Evolutionary conservation across 2,329 filamentous ascomycete genomes (phyloP).

Genomic region (Phaeophleospora eucalypticola): DNA sequence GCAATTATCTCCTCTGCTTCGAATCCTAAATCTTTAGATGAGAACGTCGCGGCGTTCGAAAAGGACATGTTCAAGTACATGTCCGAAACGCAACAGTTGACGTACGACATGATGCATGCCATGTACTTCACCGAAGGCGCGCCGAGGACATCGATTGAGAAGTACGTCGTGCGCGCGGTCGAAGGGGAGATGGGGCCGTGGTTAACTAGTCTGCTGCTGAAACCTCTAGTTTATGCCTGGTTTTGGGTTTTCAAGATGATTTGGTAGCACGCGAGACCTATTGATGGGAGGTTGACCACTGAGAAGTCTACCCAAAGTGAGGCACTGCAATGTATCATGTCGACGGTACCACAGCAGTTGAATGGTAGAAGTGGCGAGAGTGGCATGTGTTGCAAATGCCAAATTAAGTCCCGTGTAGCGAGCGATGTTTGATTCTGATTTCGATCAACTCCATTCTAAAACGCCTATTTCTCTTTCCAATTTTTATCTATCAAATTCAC

Average conservation of each 20-base stretch:
- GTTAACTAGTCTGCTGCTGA: slow-evolving; percentile 16
- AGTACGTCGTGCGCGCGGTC: slow-evolving; percentile 26
- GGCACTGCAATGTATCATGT: too few species aligned
- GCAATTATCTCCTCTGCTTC: slow-evolving; percentile 30
- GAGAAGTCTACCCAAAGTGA: too few species aligned
- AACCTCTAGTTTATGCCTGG: slow-evolving; percentile 27
- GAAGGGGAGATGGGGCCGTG: slow-evolving; percentile 19
- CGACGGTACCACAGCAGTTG: too few species aligned
- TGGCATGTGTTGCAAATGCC: too few species aligned
- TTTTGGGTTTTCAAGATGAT: slow-evolving; percentile 31
- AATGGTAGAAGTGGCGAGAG: too few species aligned
- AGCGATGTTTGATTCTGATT: too few species aligned
- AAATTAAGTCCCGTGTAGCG: too few species aligned
- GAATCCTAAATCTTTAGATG: slow-evolving; percentile 23
- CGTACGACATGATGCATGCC: slow-evolving; percentile 44
- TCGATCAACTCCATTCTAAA: too few species aligned
- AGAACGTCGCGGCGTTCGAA: slow-evolving; percentile 33
- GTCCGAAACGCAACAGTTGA: slow-evolving; percentile 33
- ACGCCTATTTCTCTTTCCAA: too few species aligned
- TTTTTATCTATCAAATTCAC: neutral
- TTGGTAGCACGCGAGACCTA: too few species aligned
- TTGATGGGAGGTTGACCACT: too few species aligned
- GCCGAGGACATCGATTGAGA: slow-evolving; percentile 43
- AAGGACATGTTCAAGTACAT: slow-evolving; percentile 36
- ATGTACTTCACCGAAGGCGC: slow-evolving; percentile 49